These are phyloP conservation scores for Perkinsela sp. DNA, from an alignment of 208 protist genomes.

Conservation along the genomic window DNA sequence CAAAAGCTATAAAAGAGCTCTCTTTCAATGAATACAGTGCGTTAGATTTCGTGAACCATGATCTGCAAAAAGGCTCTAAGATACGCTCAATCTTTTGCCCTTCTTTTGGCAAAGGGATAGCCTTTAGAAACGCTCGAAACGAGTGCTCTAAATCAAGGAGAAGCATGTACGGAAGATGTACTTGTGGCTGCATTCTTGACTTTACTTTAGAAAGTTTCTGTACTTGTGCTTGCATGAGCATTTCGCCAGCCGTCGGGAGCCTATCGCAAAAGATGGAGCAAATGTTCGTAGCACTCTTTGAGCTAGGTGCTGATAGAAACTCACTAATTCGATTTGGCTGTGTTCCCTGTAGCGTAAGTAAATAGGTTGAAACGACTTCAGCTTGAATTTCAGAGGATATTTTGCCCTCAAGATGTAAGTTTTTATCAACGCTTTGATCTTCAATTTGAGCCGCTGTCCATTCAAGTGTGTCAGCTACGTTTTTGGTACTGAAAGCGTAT, in stretches of 20 bases:
- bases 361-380: too few relatives aligned
- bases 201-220: too few relatives aligned
- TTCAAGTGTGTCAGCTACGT: too few relatives aligned
- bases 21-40: neutral
- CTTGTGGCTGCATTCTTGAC: too few relatives aligned
- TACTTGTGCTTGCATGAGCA: too few relatives aligned
- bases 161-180: neutral
- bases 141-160: slow-evolving; percentile 7
- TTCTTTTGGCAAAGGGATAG: slow-evolving; percentile 60
- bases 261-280: neutral
- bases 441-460: too few relatives aligned
- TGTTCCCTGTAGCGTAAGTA: too few relatives aligned
- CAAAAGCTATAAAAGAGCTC: neutral
- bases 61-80: slow-evolving; percentile 61
- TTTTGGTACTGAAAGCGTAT: too few relatives aligned
- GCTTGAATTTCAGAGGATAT: too few relatives aligned
- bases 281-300: neutral
- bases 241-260: neutral
- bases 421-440: too few relatives aligned
- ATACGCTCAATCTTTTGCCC: slow-evolving; percentile 69
- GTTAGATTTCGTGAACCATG: slow-evolving; percentile 13
- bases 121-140: slow-evolving; percentile 22
- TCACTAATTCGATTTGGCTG: neutral
- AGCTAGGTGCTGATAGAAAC: neutral
- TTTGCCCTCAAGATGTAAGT: too few relatives aligned